Conservation (phyloP, 176 grass and related monocot species). For the Oryza rufipogon region DNA sequence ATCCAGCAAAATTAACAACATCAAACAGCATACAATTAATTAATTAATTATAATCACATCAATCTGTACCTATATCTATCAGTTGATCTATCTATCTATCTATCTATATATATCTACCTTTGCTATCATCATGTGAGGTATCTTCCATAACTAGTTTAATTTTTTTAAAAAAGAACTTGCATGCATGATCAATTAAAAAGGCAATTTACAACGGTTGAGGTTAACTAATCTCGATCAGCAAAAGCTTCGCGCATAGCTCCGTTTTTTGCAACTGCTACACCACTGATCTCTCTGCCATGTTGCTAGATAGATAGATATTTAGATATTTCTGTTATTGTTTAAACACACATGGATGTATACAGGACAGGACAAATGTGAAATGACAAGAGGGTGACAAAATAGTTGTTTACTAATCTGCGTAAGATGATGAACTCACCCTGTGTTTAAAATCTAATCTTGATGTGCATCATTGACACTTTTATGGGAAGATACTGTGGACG, state of each 20-base stretch:
- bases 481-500: not conserved
- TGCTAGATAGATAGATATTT: not conserved
- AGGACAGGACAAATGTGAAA: not conserved
- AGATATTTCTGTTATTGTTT: not conserved
- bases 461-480: not conserved
- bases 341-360: not conserved
- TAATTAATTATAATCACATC: not conserved
- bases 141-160: not conserved
- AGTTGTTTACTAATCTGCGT: not conserved
- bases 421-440: not conserved
- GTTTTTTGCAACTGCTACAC: not conserved
- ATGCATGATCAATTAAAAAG: not conserved
- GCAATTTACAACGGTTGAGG: not conserved
- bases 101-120: not conserved
- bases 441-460: not conserved
- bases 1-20: not conserved
- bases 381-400: not conserved
- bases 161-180: too few relatives aligned
- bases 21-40: not conserved
- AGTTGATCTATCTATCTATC: too few relatives aligned
- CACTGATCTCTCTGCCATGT: not conserved
- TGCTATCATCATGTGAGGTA: not conserved
- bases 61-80: not conserved
- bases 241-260: not conserved
- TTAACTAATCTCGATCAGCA: not conserved